Evolutionary conservation across 1,139 yeast species (phyloP), one percentile per base, ranked within the genome.

Genomic region (Candida tropicalis): DNA sequence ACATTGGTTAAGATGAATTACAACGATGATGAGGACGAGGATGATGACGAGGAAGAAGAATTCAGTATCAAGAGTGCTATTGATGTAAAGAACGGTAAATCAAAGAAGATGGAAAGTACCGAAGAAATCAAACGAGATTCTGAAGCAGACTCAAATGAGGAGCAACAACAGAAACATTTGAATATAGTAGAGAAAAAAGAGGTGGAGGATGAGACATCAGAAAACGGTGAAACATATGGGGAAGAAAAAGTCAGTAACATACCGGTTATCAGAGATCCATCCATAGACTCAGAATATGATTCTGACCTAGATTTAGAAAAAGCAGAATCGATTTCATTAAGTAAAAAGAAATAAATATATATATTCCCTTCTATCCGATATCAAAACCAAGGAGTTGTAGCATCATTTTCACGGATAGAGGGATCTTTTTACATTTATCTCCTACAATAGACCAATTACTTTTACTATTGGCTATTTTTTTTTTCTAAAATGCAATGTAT

Each of bases 21-120:
- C 40, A 64, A 62, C 18, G 65, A 60, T 8, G 64, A 61, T 16
- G 65, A 60, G 8, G 72, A 65, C 15, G 63, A 55, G 2, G 65
- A 55, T 1, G 73, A 55, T 11, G 62, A 56, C 22, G 71, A 66
- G 17, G 63, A 59, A 29, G 64, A 49, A 20, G 45, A 49, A 17
- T 62, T 77, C 45, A 66, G 66, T 47, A 75, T 80, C 70, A 68
- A 63, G 45, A 74, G 84, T 31, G 80, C 81, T 0, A 81, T 78
- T 51, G 82, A 76, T 37, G 47, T 70, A 35, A 54, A 63, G 44
- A 54, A 53, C 20, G 39, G 34, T 27, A 34, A 20, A 17, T 35
- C 29, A 17, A 32, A 32, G 11, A 20, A 26, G 13, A 13, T 5
- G 13, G 12, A 37, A 12, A 35, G 27, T 26, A 39, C 35, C 16